phyloP scores from a whole-genome alignment of 164 flowering plant species.

The Sextonia rubra region DNA sequence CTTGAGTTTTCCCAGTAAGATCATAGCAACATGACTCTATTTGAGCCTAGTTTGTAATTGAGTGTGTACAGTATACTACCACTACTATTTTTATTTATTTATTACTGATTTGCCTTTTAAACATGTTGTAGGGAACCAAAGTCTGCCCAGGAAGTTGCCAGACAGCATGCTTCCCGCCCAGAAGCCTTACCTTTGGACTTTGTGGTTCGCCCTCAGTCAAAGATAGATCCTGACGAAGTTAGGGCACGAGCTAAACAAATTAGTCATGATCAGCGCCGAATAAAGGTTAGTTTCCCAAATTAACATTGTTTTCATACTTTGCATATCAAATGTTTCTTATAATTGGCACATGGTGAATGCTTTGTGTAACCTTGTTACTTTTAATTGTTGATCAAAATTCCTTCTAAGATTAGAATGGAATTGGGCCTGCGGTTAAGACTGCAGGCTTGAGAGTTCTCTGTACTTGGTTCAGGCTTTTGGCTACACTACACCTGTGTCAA shows the following conservation, averaged over 20 bases:
- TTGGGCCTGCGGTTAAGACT: too few species aligned
- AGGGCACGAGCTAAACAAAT: constrained; percentile 81
- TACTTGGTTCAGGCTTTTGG: too few species aligned
- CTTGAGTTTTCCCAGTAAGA: constrained; percentile 72
- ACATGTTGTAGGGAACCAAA: constrained; percentile 52
- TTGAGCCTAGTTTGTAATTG: too few species aligned
- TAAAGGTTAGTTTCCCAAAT: constrained; percentile 50
- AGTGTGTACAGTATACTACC: not conserved
- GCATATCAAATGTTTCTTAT: not conserved
- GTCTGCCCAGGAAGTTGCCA: constrained; percentile 63
- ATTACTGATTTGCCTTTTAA: constrained; percentile 1
- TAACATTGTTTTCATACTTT: too few species aligned
- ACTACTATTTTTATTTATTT: not conserved
- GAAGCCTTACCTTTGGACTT: constrained; percentile 93
- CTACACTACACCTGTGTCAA: too few species aligned
- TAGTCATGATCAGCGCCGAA: constrained; percentile 72
- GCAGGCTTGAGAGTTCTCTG: too few species aligned
- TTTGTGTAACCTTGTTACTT: not conserved
- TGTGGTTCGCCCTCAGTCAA: constrained; percentile 96
- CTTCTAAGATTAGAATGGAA: too few species aligned
- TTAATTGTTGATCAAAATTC: too few species aligned
- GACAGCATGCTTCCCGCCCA: constrained; percentile 66
- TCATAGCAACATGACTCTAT: not conserved
- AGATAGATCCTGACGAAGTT: constrained; percentile 87
- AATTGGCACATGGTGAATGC: not conserved